phyloP scores from a whole-genome alignment of 2,329 filamentous ascomycete genomes.

The Ilyonectria robusta region DNA sequence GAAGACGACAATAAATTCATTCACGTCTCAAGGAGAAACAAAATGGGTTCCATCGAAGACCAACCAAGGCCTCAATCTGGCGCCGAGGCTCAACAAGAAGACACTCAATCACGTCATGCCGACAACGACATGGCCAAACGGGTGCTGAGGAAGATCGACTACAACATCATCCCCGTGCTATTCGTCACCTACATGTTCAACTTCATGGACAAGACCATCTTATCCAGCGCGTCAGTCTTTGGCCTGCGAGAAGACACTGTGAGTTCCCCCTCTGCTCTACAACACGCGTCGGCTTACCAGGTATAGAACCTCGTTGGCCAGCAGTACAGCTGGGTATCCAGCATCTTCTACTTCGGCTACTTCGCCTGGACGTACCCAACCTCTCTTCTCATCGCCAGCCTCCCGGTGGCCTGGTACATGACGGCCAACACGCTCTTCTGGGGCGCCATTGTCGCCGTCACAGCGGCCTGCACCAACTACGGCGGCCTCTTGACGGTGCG shows the following conservation, averaged over 20 bases:
- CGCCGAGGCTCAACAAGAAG: neutral
- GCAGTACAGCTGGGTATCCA: conserved; percentile 76
- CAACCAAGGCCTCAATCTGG: neutral
- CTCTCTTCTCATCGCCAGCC: conserved; percentile 62
- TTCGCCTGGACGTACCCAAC: conserved; percentile 66
- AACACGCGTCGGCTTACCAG: neutral
- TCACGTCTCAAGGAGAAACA: neutral
- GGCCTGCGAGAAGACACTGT: conserved; percentile 64
- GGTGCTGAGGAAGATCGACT: conserved; percentile 70
- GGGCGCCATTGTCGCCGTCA: conserved; percentile 62
- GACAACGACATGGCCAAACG: conserved; percentile 9
- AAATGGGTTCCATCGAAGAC: neutral
- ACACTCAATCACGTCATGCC: neutral
- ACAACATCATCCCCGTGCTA: conserved; percentile 67
- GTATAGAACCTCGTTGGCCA: conserved; percentile 49
- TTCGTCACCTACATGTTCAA: conserved; percentile 72
- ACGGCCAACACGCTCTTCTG: conserved; percentile 64
- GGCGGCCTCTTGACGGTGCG: conserved; percentile 64
- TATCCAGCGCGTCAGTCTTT: conserved; percentile 70
- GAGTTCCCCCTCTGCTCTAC: neutral
- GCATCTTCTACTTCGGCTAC: conserved; percentile 60
- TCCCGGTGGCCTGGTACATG: conserved; percentile 64
- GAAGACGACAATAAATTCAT: neutral
- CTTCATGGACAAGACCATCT: conserved; percentile 73
- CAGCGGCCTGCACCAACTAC: conserved; percentile 63